These are phyloP conservation scores for Xylariaceae sp. DNA, from an alignment of 2,329 filamentous ascomycete species.

Conservation along the genomic window DNA sequence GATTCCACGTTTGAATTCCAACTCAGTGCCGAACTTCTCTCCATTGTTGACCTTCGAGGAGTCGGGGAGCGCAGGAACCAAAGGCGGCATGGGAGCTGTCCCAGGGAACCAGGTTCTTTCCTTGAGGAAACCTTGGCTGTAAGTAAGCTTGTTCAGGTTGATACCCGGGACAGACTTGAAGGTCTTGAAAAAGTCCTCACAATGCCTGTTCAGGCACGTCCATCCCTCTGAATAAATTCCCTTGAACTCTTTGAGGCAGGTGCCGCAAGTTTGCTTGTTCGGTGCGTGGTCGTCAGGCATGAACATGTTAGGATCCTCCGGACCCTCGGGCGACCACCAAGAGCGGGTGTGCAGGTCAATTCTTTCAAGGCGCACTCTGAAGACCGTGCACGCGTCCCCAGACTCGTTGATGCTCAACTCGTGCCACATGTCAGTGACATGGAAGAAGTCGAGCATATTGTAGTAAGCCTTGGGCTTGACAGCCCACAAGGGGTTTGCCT, in stretches of 20 bases:
- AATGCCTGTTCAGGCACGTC: conserved; percentile 29
- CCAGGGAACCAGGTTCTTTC: conserved; percentile 39
- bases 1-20: conserved; percentile 52
- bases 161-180: conserved; percentile 16
- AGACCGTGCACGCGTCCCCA: too few relatives aligned
- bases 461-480: conserved; percentile 49
- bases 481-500: conserved; percentile 42
- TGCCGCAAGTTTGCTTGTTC: conserved; percentile 25
- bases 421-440: conserved; percentile 60
- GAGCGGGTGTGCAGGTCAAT: conserved; percentile 41
- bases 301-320: conserved; percentile 17
- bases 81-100: conserved; percentile 25
- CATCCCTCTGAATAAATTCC: conserved; percentile 26
- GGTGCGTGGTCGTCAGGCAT: conserved; percentile 24
- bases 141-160: conserved; percentile 32
- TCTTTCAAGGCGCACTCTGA: conserved; percentile 60
- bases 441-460: conserved; percentile 61
- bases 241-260: conserved; percentile 32
- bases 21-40: conserved; percentile 36
- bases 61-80: conserved; percentile 20
- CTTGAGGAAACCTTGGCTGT: conserved; percentile 50
- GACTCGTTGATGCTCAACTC: too few relatives aligned
- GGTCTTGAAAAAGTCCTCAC: conserved; percentile 41
- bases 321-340: conserved; percentile 48
- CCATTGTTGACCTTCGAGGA: background rate